Percentiles rank a stretch among this genome's conserved stretches.
Evolutionary conservation across 2,329 filamentous ascomycete genomes (phyloP).

Genomic region (Colletotrichum graminicola): DNA sequence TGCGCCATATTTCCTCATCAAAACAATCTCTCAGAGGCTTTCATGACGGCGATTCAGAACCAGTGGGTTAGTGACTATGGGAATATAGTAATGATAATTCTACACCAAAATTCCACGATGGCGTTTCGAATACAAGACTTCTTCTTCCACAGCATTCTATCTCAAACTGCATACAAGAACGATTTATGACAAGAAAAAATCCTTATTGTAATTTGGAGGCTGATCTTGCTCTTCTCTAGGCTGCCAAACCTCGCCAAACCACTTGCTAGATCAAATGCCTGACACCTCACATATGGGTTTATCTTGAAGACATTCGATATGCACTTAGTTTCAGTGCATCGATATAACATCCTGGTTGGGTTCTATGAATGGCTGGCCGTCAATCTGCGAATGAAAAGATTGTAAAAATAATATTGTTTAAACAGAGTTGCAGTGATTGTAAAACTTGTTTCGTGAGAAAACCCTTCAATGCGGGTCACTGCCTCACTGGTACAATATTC

Average conservation of each 20-base stretch:
- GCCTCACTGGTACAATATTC: neutral
- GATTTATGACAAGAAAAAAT: neutral
- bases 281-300: neutral
- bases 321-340: neutral
- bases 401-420: neutral
- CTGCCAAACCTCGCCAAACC: too few relatives aligned
- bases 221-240: neutral
- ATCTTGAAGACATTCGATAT: neutral
- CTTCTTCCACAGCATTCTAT: neutral
- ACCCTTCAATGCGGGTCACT: neutral
- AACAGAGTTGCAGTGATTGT: neutral
- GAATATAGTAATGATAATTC: neutral
- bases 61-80: neutral
- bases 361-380: neutral
- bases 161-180: neutral
- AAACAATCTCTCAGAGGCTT: too few relatives aligned
- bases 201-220: neutral
- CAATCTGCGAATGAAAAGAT: neutral
- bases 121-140: neutral
- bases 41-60: neutral
- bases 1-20: neutral
- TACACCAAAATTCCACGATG: neutral
- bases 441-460: neutral
- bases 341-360: neutral
- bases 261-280: neutral